These are phyloP conservation scores for Aspergillus oerlinghausenensis DNA, from an alignment of 2,329 filamentous ascomycete genomes.

Conservation along the genomic window DNA sequence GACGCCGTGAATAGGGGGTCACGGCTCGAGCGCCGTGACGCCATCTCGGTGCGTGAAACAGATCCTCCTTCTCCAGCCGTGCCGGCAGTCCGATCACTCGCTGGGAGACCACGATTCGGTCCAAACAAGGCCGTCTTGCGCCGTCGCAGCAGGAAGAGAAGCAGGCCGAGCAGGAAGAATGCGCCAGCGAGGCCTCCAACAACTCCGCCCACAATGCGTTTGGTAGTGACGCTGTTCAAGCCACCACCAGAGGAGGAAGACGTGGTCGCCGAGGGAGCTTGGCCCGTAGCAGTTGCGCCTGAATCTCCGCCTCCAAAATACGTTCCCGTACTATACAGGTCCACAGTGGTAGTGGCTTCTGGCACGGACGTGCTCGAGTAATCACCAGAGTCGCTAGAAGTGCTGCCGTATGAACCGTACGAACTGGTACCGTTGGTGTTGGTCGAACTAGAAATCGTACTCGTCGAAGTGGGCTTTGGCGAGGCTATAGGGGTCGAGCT, in stretches of 20 bases:
- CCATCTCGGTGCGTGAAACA: slow-evolving; percentile 25
- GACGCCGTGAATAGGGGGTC: slow-evolving; percentile 37
- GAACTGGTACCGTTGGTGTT: neutral
- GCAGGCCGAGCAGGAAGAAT: slow-evolving; percentile 43
- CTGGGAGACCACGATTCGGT: slow-evolving; percentile 18
- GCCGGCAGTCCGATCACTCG: slow-evolving; percentile 17
- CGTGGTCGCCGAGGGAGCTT: slow-evolving; percentile 2
- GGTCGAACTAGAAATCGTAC: neutral
- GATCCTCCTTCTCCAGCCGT: slow-evolving; percentile 8
- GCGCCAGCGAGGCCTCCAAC: slow-evolving; percentile 59
- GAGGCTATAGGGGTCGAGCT: neutral
- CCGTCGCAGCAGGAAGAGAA: slow-evolving; percentile 40
- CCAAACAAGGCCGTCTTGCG: slow-evolving; percentile 42
- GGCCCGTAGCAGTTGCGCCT: slow-evolving; percentile 4
- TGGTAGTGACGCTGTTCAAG: slow-evolving; percentile 30
- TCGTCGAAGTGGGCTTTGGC: slow-evolving; percentile 3
- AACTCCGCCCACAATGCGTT: slow-evolving; percentile 58
- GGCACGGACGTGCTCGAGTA: slow-evolving; percentile 4
- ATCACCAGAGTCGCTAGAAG: neutral
- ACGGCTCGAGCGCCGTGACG: slow-evolving; percentile 35
- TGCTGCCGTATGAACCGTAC: neutral
- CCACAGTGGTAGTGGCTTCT: slow-evolving; percentile 1
- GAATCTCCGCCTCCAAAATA: slow-evolving; percentile 10
- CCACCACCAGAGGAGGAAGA: slow-evolving; percentile 12
- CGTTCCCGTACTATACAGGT: neutral